Percentiles rank a stretch among this genome's conserved stretches.
phyloP scores from a whole-genome alignment of 1,284 basidiomycete genomes.

The Trichosporon inkin region DNA sequence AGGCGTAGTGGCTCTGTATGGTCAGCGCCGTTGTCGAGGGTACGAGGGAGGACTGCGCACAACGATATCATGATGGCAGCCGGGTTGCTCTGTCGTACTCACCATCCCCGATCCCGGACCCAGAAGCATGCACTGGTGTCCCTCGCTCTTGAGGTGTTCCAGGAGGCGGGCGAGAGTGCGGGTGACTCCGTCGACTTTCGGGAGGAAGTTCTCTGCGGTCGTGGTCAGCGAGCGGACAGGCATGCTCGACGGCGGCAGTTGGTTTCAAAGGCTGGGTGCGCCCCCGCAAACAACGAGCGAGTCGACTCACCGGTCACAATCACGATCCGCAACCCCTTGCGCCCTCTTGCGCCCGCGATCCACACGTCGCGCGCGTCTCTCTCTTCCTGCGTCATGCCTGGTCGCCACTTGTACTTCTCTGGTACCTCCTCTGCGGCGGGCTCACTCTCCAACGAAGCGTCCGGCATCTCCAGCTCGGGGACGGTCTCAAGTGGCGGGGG shows the following conservation, averaged over 20 bases:
- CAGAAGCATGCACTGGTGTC: slow-evolving; percentile 57
- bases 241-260: background rate
- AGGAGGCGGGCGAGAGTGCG: slow-evolving; percentile 57
- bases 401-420: slow-evolving; percentile 29
- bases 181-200: slow-evolving; percentile 59
- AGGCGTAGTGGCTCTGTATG: slow-evolving; percentile 52
- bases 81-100: too few relatives aligned
- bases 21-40: background rate
- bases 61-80: background rate
- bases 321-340: slow-evolving; percentile 43
- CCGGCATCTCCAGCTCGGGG: slow-evolving; percentile 21
- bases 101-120: slow-evolving; percentile 56
- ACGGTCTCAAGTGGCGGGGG: slow-evolving; percentile 16
- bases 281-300: background rate
- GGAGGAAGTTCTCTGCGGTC: slow-evolving; percentile 56
- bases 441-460: background rate
- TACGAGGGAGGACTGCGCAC: background rate
- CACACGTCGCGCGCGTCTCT: slow-evolving; percentile 36
- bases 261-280: background rate
- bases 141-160: slow-evolving; percentile 56
- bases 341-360: slow-evolving; percentile 33
- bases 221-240: background rate
- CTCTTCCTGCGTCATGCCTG: slow-evolving; percentile 33
- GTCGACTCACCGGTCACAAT: slow-evolving; percentile 44
- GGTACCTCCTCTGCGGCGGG: slow-evolving; percentile 6